Base-by-base conservation (phyloP, 345 rosid genomes). In the Xanthoceras sorbifolium region DNA sequence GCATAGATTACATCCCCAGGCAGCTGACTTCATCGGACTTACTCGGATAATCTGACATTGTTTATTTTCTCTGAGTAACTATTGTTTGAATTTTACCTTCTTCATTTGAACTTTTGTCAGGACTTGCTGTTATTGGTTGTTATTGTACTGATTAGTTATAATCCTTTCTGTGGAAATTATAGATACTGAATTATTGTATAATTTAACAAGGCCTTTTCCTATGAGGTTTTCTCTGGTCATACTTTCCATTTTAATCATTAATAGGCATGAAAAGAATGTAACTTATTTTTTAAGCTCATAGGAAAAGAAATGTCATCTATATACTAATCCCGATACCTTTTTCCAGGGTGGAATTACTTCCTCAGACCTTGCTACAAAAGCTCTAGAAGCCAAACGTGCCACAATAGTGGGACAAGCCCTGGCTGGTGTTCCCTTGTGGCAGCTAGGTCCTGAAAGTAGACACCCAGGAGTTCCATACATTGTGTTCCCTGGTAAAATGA, bases 281-380 rank as follows among this genome's bases (percentile, higher is more conserved):
- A 14, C 32, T 50, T 5, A 20, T 5, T 71, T 26, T 15, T 55
- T 32, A 54, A 54, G 31, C 26, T 50, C 3, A 2, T 2, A 50
- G 34, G 26, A 11, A 15, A 70, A 25, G n/a, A 20, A 44, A 38
- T 11, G 42, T 46, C 50, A 48, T 74, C 63, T 22, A 34, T 31
- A 23, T 34, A 52, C 44, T 52, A 7, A 55, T 26, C 12, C 26
- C 18, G 1, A 44, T 46, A 18, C 5, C 2, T 23, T 57, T 18
- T 36, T 75, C 29, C 63, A 94, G 98, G 99, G 99, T 75, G 99
- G 99, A 78, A 95, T 93, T 64, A 95, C 99, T 25, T 95, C 99
- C 70, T 95, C 99, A 42, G 99, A 95, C 85, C 91, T 90, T n/a
- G 99, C 97, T 50, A 95, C 99, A 77, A 91, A 93, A 89, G 98